A percentile compares a stretch with the other conserved stretches of the same genome.
Conservation (phyloP, 805 yeast species). For the Wickerhamiella occidentalis region DNA sequence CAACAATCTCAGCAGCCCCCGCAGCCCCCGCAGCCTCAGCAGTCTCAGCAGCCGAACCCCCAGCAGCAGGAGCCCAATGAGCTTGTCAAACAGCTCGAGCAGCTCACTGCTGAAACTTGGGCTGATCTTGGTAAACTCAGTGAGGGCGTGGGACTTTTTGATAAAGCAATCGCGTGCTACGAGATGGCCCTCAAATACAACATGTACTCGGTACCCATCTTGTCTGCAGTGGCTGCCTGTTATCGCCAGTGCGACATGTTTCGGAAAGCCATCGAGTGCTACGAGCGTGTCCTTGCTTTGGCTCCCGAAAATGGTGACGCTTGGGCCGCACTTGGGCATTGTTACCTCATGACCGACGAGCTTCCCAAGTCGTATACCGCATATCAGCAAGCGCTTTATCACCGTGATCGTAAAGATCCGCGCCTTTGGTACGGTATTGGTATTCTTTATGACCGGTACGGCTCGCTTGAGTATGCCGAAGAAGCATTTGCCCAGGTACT, state of each 20-base stretch:
- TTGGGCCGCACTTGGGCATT: constrained; percentile 91
- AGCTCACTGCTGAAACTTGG: constrained; percentile 52
- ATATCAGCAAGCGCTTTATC: constrained; percentile 89
- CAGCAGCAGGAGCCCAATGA: constrained; percentile 13
- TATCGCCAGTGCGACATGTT: constrained; percentile 84
- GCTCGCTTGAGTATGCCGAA: constrained; percentile 92
- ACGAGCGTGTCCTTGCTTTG: constrained; percentile 71
- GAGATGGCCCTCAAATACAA: constrained; percentile 78
- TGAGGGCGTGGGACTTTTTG: constrained; percentile 77
- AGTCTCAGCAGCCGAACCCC: neutral
- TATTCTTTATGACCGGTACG: constrained; percentile 88
- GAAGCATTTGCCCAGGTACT: constrained; percentile 95
- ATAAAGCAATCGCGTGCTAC: constrained; percentile 77
- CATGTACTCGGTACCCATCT: constrained; percentile 74
- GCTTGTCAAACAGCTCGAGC: constrained; percentile 22
- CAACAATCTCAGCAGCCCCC: constrained; percentile 14
- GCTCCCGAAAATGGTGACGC: constrained; percentile 88
- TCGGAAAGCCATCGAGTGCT: constrained; percentile 87
- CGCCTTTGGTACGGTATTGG: constrained; percentile 99
- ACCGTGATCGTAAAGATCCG: constrained; percentile 89
- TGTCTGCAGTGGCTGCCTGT: constrained; percentile 75
- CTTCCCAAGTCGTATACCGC: constrained; percentile 91
- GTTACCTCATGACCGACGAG: constrained; percentile 93
- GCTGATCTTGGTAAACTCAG: constrained; percentile 80
- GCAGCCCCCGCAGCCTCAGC: constrained; percentile 16